Base-by-base conservation (phyloP, 108 stramenopile genomes). In the Skeletonema tropicum region DNA sequence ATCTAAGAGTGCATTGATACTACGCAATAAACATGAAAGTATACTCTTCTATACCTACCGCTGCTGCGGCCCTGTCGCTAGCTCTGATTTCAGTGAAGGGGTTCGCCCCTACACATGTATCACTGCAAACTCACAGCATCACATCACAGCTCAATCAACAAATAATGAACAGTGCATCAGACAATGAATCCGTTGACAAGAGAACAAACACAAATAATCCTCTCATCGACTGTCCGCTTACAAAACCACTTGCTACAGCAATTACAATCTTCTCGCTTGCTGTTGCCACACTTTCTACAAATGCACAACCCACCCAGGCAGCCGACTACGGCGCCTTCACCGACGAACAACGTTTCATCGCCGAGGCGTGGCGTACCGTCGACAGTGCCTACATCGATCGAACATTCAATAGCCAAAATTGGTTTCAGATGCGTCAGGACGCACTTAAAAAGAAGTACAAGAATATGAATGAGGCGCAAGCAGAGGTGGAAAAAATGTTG, bases 321-420 rank as follows among this genome's bases (percentile, higher is more conserved):
- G 64, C 86, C 15, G 78, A 84, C 60, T 95, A 90, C 76, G 84
- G 68, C 8, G 88, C 95, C 45, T 66, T 94, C 41, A 84, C 93
- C 12, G 70, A 66, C 61, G 90, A 91, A 66, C 95, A 96, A 80
- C 87, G 85, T 69, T 68, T 91, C 71, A 87, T 91, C 38, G 87
- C 96, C 57, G 92, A 93, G 60, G 88, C 92, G 15, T 96, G 96
- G 96, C 84, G 92, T 12, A 70, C 76, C 30, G 93, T 97, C 21
- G 96, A 97, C 83, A 77, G 86, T 46, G 80, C 82, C 57, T 98
- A 83, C 87, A 68, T 95, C 26, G 98, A 98, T 76, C 91, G 96
- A 6, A 98, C 97, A 13, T 98, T 97, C 88, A 97, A 97, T 60
- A 82, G 84, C 12, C 88, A 95, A 75, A 89, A 97, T 76, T 98